Conservation (phyloP, 2,329 filamentous ascomycete species). For the Xylaria sp. region DNA sequence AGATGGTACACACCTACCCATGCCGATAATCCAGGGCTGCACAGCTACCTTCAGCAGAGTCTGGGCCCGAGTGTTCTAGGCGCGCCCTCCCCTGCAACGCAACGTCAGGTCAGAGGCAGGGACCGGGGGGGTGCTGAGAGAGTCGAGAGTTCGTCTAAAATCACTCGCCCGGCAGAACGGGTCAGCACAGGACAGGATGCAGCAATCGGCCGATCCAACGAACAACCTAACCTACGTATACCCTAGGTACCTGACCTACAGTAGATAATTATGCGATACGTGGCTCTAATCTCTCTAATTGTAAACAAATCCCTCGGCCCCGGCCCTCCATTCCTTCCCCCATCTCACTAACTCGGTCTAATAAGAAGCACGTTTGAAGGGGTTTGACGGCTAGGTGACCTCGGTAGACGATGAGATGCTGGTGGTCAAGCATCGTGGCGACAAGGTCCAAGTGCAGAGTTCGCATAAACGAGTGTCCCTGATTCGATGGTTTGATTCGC, state of each 20-base stretch:
- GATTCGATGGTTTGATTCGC: conserved; percentile 16
- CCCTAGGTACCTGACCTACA: too few species aligned
- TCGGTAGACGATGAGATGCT: conserved; percentile 6
- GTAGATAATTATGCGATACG: background rate
- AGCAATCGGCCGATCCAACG: conserved; percentile 7
- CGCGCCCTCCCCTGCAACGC: conserved; percentile 30
- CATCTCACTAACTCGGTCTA: conserved; percentile 24
- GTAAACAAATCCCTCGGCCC: background rate
- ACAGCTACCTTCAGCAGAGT: conserved; percentile 35
- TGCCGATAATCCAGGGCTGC: conserved; percentile 24
- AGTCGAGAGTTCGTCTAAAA: conserved; percentile 25
- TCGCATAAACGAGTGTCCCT: conserved; percentile 17
- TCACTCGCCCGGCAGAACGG: conserved; percentile 25
- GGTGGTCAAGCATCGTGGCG: background rate
- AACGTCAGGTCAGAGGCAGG: conserved; percentile 22
- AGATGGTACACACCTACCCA: background rate
- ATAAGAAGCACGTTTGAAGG: conserved; percentile 40
- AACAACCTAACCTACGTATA: background rate
- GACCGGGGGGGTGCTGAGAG: conserved; percentile 7
- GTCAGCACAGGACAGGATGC: conserved; percentile 1
- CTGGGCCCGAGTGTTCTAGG: conserved; percentile 32
- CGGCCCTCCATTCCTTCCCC: conserved; percentile 10
- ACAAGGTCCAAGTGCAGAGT: conserved; percentile 11
- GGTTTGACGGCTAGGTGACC: conserved; percentile 7
- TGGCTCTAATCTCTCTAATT: too few species aligned